Conservation (phyloP, 176 grass and related monocot species). For the Melocanna baccifera region DNA sequence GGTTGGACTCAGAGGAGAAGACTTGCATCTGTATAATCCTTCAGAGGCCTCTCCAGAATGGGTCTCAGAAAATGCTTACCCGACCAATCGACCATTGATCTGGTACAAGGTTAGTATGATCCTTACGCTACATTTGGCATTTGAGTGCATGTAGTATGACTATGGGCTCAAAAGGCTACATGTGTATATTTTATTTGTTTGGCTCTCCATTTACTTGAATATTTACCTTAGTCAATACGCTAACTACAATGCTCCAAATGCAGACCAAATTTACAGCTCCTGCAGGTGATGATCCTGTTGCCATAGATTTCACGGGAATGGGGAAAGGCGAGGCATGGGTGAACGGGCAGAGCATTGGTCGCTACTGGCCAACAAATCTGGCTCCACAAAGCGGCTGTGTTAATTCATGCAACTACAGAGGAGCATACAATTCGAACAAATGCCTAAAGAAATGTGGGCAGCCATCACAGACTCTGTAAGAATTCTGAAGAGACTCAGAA, state of each 20-base stretch:
- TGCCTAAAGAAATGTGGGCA: slow-evolving; percentile 93
- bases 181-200: not conserved
- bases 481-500: not conserved
- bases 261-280: slow-evolving; percentile 76
- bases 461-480: slow-evolving; percentile 86
- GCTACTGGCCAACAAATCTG: slow-evolving; percentile 83
- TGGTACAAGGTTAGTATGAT: slow-evolving; percentile 87
- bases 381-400: slow-evolving; percentile 65
- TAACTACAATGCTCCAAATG: slow-evolving; percentile 31
- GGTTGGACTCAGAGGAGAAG: slow-evolving; percentile 86
- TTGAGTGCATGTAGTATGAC: not conserved
- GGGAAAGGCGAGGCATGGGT: slow-evolving; percentile 96
- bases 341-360: slow-evolving; percentile 92
- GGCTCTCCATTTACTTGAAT: not conserved
- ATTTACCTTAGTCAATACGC: not conserved
- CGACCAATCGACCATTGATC: slow-evolving; percentile 70
- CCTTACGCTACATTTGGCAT: not conserved
- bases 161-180: not conserved
- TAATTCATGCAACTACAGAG: slow-evolving; percentile 75
- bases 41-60: slow-evolving; percentile 63
- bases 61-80: slow-evolving; percentile 64
- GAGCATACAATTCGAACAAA: slow-evolving; percentile 57
- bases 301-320: slow-evolving; percentile 91
- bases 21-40: slow-evolving; percentile 52
- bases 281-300: slow-evolving; percentile 75